A percentile compares a stretch with the other conserved stretches of the same genome.
Conservation (phyloP, 2,329 filamentous ascomycete species). For the Phialemonium atrogriseum region DNA sequence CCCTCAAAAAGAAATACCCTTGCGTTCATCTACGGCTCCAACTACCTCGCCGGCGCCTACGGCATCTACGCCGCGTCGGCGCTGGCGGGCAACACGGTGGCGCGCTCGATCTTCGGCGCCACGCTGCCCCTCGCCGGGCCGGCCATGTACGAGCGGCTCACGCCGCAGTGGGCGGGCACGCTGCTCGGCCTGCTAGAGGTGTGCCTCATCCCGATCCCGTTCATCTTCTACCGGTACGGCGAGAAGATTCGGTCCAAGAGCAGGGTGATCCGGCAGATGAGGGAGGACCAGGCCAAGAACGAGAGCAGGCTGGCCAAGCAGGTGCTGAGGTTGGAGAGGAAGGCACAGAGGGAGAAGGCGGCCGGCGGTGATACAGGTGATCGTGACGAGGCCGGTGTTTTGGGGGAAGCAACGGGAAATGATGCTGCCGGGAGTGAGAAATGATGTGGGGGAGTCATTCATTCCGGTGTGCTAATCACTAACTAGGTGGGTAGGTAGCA, state of each 20-base stretch:
- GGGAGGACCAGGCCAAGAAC: conserved; percentile 27
- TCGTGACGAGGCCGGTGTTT: too few species aligned
- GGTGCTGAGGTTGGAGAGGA: conserved; percentile 10
- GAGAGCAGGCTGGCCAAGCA: conserved; percentile 22
- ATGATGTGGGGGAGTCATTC: too few species aligned
- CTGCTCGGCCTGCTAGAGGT: conserved; percentile 63
- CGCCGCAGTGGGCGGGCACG: conserved; percentile 67
- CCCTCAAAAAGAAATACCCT: too few species aligned
- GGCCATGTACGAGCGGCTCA: conserved; percentile 58
- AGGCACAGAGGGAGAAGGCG: conserved; percentile 5
- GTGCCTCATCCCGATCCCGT: conserved; percentile 63
- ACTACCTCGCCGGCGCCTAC: conserved; percentile 68
- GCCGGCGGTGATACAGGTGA: too few species aligned
- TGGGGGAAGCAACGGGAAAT: too few species aligned
- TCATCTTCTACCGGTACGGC: conserved; percentile 59
- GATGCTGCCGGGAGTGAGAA: too few species aligned
- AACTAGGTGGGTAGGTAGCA: too few species aligned
- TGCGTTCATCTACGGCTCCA: conserved; percentile 71
- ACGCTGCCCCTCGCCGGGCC: conserved; percentile 64
- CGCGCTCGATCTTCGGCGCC: conserved; percentile 60
- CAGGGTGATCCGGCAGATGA: conserved; percentile 32
- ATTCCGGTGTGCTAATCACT: too few species aligned
- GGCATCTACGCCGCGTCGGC: conserved; percentile 71
- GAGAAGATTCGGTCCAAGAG: conserved; percentile 38
- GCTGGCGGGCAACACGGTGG: conserved; percentile 66